These are phyloP conservation scores for Tolypocladium amazonense DNA, from an alignment of 2,329 filamentous ascomycete genomes.

Conservation along the genomic window DNA sequence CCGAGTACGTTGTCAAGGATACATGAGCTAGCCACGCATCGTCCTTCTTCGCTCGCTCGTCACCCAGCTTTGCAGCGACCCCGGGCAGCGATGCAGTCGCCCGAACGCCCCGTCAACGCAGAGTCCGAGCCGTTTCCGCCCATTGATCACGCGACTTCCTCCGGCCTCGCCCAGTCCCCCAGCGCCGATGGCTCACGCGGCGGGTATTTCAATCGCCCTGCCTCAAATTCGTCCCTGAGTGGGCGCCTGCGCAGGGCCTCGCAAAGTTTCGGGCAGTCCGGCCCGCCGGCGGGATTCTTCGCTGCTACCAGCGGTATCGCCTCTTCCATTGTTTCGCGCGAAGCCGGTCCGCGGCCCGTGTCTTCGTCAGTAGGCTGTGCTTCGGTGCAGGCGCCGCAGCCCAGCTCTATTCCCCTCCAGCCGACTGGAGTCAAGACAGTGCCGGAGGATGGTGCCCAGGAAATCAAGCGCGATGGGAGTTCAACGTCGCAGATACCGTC, in stretches of 20 bases:
- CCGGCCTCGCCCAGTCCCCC: neutral
- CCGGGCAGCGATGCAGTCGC: slow-evolving; percentile 6
- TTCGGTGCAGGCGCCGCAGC: slow-evolving; percentile 1
- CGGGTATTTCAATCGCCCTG: slow-evolving; percentile 11
- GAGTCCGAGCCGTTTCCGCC: slow-evolving; percentile 18
- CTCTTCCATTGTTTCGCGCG: slow-evolving; percentile 24
- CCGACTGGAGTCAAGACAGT: slow-evolving; percentile 1
- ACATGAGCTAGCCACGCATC: neutral
- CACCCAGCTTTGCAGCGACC: neutral
- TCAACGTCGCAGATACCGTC: slow-evolving; percentile 10
- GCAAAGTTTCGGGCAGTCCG: slow-evolving; percentile 32
- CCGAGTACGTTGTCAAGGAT: neutral
- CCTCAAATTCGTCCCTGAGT: slow-evolving; percentile 20
- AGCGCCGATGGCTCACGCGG: slow-evolving; percentile 1
- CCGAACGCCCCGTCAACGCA: slow-evolving; percentile 6
- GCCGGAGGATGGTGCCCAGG: neutral
- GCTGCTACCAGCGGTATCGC: slow-evolving; percentile 35
- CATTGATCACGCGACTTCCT: slow-evolving; percentile 7
- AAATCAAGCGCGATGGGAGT: slow-evolving; percentile 4
- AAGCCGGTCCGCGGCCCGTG: slow-evolving; percentile 8
- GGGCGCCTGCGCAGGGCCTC: slow-evolving; percentile 21
- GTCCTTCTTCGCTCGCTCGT: neutral
- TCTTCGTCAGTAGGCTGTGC: slow-evolving; percentile 9
- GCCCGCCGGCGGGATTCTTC: slow-evolving; percentile 34
- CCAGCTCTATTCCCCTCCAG: neutral